phyloP scores from a whole-genome alignment of 345 rosid genomes.

The Corchorus olitorius region DNA sequence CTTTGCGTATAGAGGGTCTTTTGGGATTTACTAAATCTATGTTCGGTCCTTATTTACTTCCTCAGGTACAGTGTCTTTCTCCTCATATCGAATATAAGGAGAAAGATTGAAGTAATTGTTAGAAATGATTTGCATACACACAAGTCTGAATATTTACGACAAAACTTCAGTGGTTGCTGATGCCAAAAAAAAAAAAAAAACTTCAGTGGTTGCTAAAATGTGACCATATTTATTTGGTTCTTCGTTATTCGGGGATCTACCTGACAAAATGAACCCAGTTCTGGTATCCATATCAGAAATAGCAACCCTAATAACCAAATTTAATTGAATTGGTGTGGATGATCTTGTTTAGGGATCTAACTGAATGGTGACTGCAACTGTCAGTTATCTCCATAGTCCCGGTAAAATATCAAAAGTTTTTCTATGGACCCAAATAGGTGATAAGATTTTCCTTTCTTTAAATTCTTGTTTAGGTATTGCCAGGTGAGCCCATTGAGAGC shows the following conservation, averaged over 20 bases:
- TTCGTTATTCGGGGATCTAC: neutral
- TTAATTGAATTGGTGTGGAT: neutral
- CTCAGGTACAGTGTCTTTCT: slow-evolving; percentile 42
- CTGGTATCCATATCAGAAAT: neutral
- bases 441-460: neutral
- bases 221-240: neutral
- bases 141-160: too few species aligned
- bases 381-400: neutral
- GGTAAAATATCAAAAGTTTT: neutral
- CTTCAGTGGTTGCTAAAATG: neutral
- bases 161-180: neutral
- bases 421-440: neutral
- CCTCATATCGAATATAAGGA: slow-evolving; percentile 4
- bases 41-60: slow-evolving; percentile 57
- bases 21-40: slow-evolving; percentile 57
- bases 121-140: neutral
- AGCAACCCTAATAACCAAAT: neutral
- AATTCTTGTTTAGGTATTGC: slow-evolving; percentile 43
- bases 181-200: too few species aligned
- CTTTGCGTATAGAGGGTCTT: slow-evolving; percentile 60
- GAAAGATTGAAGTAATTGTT: slow-evolving; percentile 2
- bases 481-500: slow-evolving; percentile 56
- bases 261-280: neutral
- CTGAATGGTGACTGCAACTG: slow-evolving; percentile 11
- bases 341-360: neutral